Conservation (phyloP, 2,329 filamentous ascomycete species). For the Cylindrodendrum hubeiense region DNA sequence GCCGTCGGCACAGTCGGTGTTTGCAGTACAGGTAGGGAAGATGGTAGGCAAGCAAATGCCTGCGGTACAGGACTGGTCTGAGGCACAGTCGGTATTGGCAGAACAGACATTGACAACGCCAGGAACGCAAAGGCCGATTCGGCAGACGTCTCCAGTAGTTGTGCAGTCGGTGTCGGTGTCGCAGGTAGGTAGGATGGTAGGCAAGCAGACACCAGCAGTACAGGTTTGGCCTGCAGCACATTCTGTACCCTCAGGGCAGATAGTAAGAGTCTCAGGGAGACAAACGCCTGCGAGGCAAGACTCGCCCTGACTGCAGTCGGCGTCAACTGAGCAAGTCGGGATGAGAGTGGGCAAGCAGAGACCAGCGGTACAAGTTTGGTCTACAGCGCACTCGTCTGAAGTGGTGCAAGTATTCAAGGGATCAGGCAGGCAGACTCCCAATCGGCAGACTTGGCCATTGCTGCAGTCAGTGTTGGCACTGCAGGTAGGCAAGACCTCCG, state of each 20-base stretch:
- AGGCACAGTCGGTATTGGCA: background rate
- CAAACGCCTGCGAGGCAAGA: background rate
- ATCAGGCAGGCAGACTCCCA: conserved; percentile 2
- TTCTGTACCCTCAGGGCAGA: background rate
- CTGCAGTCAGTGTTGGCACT: background rate
- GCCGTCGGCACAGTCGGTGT: background rate
- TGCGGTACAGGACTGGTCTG: conserved; percentile 8
- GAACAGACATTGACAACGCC: background rate
- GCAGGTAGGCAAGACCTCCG: background rate
- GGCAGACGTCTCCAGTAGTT: background rate
- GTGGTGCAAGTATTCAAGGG: background rate
- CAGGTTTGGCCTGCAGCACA: background rate
- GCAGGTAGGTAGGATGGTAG: background rate
- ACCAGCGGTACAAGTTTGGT: conserved; percentile 5
- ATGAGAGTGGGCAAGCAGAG: background rate
- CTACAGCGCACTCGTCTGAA: background rate
- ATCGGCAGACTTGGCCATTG: background rate
- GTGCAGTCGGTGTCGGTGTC: background rate
- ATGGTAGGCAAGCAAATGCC: conserved; percentile 6
- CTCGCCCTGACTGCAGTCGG: background rate
- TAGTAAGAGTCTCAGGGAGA: background rate
- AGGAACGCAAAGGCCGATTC: conserved; percentile 10
- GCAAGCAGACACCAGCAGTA: conserved; percentile 9
- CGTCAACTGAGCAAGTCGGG: background rate
- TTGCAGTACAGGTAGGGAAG: background rate